Conservation (phyloP, 768 basidiomycete species). For the Lactarius evosmus region DNA sequence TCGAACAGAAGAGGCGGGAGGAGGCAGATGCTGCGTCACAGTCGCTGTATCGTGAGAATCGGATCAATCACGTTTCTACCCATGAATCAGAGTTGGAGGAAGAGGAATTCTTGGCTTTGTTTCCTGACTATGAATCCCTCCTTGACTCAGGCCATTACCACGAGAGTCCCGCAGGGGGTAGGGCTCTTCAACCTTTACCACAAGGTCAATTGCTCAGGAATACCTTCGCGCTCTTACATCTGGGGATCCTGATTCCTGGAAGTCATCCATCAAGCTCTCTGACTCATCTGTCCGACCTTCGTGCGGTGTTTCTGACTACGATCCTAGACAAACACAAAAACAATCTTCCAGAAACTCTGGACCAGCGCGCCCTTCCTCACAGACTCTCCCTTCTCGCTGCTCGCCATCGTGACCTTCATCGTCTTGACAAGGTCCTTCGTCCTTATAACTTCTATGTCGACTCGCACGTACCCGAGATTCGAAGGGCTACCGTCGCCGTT, state of each 20-base stretch:
- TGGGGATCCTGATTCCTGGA: constrained; percentile 38
- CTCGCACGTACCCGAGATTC: constrained; percentile 67
- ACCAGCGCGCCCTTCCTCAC: constrained; percentile 48
- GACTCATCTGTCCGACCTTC: constrained; percentile 21
- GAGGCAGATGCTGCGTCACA: constrained; percentile 60
- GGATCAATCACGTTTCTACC: constrained; percentile 48
- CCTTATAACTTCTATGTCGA: constrained; percentile 79
- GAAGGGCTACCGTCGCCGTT: constrained; percentile 55
- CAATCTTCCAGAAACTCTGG: constrained; percentile 38
- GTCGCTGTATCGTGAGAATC: constrained; percentile 72
- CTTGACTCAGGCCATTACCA: constrained; percentile 32
- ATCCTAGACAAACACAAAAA: constrained; percentile 23
- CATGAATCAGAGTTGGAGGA: constrained; percentile 78
- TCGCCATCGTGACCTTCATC: constrained; percentile 37
- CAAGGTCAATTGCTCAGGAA: constrained; percentile 38
- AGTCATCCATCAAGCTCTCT: constrained; percentile 36
- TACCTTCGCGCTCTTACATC: constrained; percentile 48
- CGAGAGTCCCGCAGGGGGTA: constrained; percentile 2
- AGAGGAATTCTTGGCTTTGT: constrained; percentile 76
- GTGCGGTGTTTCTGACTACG: constrained; percentile 18
- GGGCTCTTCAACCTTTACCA: constrained; percentile 27
- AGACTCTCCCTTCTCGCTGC: constrained; percentile 51
- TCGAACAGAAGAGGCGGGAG: constrained; percentile 68
- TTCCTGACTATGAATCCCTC: constrained; percentile 73
- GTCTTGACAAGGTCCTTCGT: constrained; percentile 21